A percentile compares a stretch with the other conserved stretches of the same genome.
phyloP scores from a whole-genome alignment of 345 rosid species.

The Eucalyptus victrix region DNA sequence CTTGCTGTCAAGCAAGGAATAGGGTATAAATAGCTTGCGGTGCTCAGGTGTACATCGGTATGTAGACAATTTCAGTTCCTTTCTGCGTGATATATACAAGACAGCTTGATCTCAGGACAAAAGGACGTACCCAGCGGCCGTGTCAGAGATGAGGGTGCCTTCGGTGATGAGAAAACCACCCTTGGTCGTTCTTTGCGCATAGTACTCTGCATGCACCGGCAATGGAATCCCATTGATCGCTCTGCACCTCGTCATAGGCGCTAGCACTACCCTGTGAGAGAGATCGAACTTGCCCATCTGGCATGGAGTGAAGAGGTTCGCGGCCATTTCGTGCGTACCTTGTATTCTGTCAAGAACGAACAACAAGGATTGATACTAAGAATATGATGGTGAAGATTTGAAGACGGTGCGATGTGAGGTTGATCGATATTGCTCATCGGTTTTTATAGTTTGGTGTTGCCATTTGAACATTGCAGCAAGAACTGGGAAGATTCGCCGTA shows the following conservation, averaged over 20 bases:
- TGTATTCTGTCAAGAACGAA: not conserved
- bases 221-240: slow-evolving; percentile 59
- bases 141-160: slow-evolving; percentile 56
- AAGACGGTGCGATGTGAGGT: not conserved
- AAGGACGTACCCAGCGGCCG: slow-evolving; percentile 24
- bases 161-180: slow-evolving; percentile 82
- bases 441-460: not conserved
- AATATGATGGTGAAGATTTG: not conserved
- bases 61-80: not conserved
- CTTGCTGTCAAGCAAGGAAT: not conserved
- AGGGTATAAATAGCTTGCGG: not conserved
- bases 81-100: not conserved
- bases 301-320: slow-evolving; percentile 41
- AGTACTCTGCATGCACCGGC: slow-evolving; percentile 60
- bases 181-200: slow-evolving; percentile 68
- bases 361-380: not conserved
- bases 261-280: slow-evolving; percentile 84
- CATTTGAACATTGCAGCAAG: not conserved
- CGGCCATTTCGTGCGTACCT: not conserved
- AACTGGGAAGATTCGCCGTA: not conserved
- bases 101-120: not conserved
- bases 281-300: slow-evolving; percentile 57
- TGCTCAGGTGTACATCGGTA: not conserved
- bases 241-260: slow-evolving; percentile 89
- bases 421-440: not conserved